Evolutionary conservation across 2,329 filamentous ascomycete genomes (phyloP).

Genomic region (Chaetothyriales sp.): DNA sequence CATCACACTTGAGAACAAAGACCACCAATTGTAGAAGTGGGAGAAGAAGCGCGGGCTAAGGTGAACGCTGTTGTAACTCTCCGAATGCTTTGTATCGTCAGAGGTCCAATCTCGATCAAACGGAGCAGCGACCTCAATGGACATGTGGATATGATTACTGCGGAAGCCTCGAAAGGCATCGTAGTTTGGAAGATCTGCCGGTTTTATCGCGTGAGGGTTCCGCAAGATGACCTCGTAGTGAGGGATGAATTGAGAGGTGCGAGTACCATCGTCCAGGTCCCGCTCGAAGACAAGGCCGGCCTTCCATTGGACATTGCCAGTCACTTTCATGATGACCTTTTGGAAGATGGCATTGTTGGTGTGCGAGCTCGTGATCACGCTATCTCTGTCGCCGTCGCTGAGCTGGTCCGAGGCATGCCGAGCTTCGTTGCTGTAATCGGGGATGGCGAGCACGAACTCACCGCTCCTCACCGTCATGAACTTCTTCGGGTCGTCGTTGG

Average conservation of each 20-base stretch:
- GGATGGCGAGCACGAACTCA: conserved; percentile 85
- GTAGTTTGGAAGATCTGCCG: conserved; percentile 40
- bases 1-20: conserved; percentile 85
- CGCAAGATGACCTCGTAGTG: conserved; percentile 86
- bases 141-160: conserved; percentile 92
- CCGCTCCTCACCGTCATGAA: conserved; percentile 95
- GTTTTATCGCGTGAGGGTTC: conserved; percentile 57
- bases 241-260: conserved; percentile 77
- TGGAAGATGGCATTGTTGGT: conserved; percentile 77
- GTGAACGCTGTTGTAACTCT: conserved; percentile 93
- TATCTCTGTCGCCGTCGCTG: conserved; percentile 38
- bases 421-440: conserved; percentile 81
- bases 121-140: conserved; percentile 76
- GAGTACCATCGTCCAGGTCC: conserved; percentile 52
- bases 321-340: conserved; percentile 97
- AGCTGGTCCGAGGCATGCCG: conserved; percentile 41
- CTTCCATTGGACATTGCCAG: conserved; percentile 86
- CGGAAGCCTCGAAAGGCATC: conserved; percentile 96
- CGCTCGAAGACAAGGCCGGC: conserved; percentile 85
- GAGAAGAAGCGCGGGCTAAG: conserved; percentile 92
- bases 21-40: conserved; percentile 97
- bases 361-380: conserved; percentile 46
- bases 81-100: conserved; percentile 56
- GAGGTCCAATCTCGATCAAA: conserved; percentile 74
- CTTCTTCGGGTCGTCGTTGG: conserved; percentile 70